phyloP scores from a whole-genome alignment of 768 basidiomycete genomes.

The Pleurotus eryngii region DNA sequence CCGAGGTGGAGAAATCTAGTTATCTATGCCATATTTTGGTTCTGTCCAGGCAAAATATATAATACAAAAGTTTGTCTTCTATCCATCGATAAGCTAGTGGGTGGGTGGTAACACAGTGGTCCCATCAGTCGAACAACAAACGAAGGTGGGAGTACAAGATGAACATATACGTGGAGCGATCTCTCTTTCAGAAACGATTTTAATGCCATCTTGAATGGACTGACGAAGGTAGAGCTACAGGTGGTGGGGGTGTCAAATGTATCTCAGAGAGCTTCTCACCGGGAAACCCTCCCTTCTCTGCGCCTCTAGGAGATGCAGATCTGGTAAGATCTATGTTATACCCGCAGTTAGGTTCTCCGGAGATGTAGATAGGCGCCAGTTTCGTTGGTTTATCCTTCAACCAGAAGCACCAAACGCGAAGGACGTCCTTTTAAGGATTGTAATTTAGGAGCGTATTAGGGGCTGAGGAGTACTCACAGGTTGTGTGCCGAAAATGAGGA shows the following conservation, averaged over 20 bases:
- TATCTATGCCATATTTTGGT: too few species aligned
- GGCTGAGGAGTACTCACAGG: constrained; percentile 15
- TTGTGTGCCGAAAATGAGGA: constrained; percentile 36
- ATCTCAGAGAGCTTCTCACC: background rate
- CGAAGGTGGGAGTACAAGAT: too few species aligned
- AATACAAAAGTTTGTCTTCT: too few species aligned
- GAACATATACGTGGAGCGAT: too few species aligned
- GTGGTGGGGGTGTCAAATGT: constrained; percentile 1
- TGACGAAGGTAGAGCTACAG: background rate
- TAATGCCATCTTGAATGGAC: too few species aligned
- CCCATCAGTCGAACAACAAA: too few species aligned
- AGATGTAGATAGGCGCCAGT: constrained; percentile 2
- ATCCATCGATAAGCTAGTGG: too few species aligned
- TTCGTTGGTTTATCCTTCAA: constrained; percentile 3
- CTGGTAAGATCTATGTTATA: constrained; percentile 1
- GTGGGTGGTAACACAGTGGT: too few species aligned
- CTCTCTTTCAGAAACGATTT: too few species aligned
- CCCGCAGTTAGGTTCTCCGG: background rate
- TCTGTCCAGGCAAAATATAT: too few species aligned
- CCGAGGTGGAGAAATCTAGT: too few species aligned
- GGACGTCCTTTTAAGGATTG: constrained; percentile 24
- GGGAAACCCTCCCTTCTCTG: background rate
- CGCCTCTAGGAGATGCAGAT: background rate
- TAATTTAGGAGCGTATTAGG: background rate
- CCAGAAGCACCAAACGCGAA: constrained; percentile 33